Evolutionary conservation across 768 basidiomycete genomes (phyloP), one percentile per base, ranked within the genome.

Genomic region (Lactarius tabidus): DNA sequence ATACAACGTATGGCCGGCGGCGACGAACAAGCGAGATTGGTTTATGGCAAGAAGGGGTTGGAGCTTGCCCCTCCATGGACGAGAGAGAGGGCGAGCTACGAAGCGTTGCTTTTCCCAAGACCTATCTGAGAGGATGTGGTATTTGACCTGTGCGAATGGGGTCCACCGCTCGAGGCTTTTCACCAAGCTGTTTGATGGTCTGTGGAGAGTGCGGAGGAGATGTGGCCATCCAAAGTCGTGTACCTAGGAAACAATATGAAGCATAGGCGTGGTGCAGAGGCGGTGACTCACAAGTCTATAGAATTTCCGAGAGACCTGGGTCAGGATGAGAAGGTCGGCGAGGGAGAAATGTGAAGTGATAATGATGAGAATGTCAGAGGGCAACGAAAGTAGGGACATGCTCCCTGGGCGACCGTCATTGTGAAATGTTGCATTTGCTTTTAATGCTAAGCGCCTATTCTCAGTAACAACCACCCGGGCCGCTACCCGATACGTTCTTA

Each of bases 11-110:
- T 68, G 64, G 2, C 74, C 74, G 10, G 70, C 72, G 4, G 70
- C 74, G 18, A 74, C 74, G 51, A 74, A 68, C n/a, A 74, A 55
- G 1, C 72, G 65, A 17, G 69, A 70, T 17, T 59, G 53, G 38
- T 67, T 68, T 26, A 66, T 59, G 9, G 74, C 71, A 28, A 74
- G 60, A 1, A 72, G 56, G 20, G 74, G 71, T 28, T 71, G 72
- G n/a, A 70, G 67, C 59, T 69, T 74, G 57, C 67, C 69, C 31
- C 61, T 62, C 72, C 72, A 73, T 7, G 72, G 67, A 12, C 56
- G 64, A 33, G 65, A 63, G 48, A 73, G 60, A 17, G 72, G 71
- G 28, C 66, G 60, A 10, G 70, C 72, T 54, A 68, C 64, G 51
- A 73, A 71, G 18, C 55, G 57, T 45, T 63, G 59, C 17, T 51